Conservation (phyloP, 2,329 filamentous ascomycete genomes). For the Colletotrichum higginsianum region DNA sequence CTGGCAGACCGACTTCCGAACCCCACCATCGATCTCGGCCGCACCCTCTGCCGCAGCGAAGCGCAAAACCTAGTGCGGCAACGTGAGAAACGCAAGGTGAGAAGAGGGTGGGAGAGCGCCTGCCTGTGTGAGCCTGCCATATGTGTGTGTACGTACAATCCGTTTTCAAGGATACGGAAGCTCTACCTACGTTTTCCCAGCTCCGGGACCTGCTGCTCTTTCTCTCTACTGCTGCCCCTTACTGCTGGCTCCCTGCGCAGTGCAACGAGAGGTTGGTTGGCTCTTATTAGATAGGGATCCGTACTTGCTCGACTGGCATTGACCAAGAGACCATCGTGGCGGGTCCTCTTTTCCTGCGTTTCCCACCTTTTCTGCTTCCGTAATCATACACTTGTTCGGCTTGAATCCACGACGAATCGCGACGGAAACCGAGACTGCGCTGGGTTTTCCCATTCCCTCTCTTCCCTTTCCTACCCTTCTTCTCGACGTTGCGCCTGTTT, state of each 20-base stretch:
- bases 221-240: background rate
- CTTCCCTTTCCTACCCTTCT: background rate
- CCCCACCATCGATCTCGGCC: conserved; percentile 6
- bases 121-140: background rate
- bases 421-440: conserved; percentile 9
- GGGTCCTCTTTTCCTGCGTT: conserved; percentile 28
- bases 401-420: conserved; percentile 8
- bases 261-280: conserved; percentile 10
- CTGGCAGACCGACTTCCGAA: background rate
- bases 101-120: conserved; percentile 11
- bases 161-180: conserved; percentile 3
- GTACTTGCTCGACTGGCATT: conserved; percentile 7
- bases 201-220: conserved; percentile 2
- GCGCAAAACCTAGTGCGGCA: background rate
- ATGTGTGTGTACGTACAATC: conserved; percentile 6
- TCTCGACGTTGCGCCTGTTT: conserved; percentile 20
- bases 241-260: background rate
- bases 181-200: conserved; percentile 7
- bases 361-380: conserved; percentile 26
- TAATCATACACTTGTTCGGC: conserved; percentile 24
- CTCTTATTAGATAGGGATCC: background rate
- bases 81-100: background rate
- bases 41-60: conserved; percentile 16
- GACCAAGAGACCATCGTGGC: conserved; percentile 15
- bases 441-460: background rate